These are phyloP conservation scores for Leucogyrophana mollusca DNA, from an alignment of 768 basidiomycete species.

Conservation along the genomic window DNA sequence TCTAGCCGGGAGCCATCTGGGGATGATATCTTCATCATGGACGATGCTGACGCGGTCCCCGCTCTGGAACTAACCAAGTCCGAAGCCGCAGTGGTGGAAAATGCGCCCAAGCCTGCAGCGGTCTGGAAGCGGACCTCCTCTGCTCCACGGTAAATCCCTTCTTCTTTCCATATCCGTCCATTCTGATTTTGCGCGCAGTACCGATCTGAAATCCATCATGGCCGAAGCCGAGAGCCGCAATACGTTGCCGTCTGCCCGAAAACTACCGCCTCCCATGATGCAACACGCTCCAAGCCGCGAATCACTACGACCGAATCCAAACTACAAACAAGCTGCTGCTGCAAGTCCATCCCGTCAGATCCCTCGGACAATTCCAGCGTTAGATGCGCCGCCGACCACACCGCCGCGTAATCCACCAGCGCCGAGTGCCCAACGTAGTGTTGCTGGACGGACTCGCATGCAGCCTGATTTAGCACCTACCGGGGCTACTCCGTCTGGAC, in stretches of 20 bases:
- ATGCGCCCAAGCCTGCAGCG: slow-evolving; percentile 21
- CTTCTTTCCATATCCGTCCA: slow-evolving; percentile 10
- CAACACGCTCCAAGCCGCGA: slow-evolving; percentile 2
- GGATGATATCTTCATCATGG: slow-evolving; percentile 85
- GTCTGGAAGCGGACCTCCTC: slow-evolving; percentile 49
- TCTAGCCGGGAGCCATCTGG: slow-evolving; percentile 25
- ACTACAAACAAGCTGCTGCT: too few relatives aligned
- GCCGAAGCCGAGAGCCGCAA: slow-evolving; percentile 60
- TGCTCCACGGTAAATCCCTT: slow-evolving; percentile 46
- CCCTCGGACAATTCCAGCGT: slow-evolving; percentile 5
- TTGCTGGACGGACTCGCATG: too few relatives aligned
- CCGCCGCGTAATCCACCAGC: slow-evolving; percentile 14
- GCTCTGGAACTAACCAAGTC: slow-evolving; percentile 19
- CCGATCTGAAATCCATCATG: slow-evolving; percentile 86
- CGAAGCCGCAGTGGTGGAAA: slow-evolving; percentile 13
- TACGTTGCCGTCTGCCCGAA: slow-evolving; percentile 10
- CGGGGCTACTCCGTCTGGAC: too few relatives aligned
- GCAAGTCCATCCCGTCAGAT: too few relatives aligned
- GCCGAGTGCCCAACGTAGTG: too few relatives aligned
- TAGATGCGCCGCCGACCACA: slow-evolving; percentile 18
- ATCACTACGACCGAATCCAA: slow-evolving; percentile 8
- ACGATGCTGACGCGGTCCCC: slow-evolving; percentile 55
- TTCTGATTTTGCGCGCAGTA: slow-evolving; percentile 40
- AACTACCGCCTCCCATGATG: slow-evolving; percentile 8
- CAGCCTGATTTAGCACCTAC: slow-evolving; percentile 9